These are phyloP conservation scores for Euptelea pleiosperma DNA, from an alignment of 164 flowering plant species.

Conservation along the genomic window DNA sequence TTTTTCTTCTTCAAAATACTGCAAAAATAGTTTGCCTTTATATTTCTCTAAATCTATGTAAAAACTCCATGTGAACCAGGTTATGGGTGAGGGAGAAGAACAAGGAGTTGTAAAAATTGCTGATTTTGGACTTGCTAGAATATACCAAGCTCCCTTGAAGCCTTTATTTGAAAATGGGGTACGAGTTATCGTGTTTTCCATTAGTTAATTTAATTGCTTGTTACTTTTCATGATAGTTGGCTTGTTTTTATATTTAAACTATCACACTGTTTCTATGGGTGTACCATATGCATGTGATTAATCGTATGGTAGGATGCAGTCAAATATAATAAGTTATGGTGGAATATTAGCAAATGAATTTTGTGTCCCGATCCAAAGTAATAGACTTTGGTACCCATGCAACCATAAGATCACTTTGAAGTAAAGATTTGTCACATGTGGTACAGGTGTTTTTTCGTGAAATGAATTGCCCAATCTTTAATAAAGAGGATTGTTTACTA, in stretches of 20 bases:
- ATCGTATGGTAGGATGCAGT: neutral
- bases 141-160: constrained; percentile 91
- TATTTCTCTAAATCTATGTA: neutral
- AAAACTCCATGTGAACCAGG: constrained; percentile 35
- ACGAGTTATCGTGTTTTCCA: constrained; percentile 14
- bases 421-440: neutral
- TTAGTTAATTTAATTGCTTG: neutral
- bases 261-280: neutral
- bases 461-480: neutral
- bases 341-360: too few species aligned
- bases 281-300: neutral
- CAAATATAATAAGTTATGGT: too few species aligned
- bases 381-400: neutral
- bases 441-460: neutral
- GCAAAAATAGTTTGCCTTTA: neutral
- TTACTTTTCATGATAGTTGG: neutral
- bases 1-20: neutral
- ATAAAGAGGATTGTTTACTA: too few species aligned
- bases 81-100: constrained; percentile 98
- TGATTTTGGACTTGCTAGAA: constrained; percentile 98
- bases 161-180: constrained; percentile 93
- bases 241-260: neutral
- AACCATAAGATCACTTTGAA: too few species aligned
- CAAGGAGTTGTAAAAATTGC: constrained; percentile 98
- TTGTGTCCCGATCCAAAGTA: constrained; percentile 2